Evolutionary conservation across 2,329 filamentous ascomycete species (phyloP).

Genomic region (Trichoderma simmonsii): DNA sequence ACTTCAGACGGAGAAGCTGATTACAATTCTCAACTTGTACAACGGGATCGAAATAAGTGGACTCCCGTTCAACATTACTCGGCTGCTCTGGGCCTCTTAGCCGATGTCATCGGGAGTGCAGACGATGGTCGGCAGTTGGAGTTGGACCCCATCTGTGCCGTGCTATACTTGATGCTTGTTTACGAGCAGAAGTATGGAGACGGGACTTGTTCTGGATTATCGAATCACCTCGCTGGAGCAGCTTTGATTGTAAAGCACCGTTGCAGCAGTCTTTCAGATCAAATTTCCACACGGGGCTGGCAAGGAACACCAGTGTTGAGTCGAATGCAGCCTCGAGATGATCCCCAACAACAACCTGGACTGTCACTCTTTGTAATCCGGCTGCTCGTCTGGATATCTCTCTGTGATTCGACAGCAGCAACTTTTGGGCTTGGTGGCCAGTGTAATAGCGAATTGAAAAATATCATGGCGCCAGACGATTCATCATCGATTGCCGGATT

Average conservation of each 20-base stretch:
- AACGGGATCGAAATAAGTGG: slow-evolving; percentile 8
- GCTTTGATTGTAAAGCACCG: slow-evolving; percentile 31
- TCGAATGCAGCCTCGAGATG: background rate
- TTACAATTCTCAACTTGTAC: background rate
- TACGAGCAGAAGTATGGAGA: slow-evolving; percentile 41
- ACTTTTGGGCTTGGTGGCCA: slow-evolving; percentile 34
- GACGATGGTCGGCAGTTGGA: slow-evolving; percentile 25
- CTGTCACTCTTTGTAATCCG: slow-evolving; percentile 34
- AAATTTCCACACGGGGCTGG: background rate
- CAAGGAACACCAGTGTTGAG: slow-evolving; percentile 13
- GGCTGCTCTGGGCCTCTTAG: slow-evolving; percentile 31
- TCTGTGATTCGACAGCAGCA: slow-evolving; percentile 31
- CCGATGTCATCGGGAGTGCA: slow-evolving; percentile 26
- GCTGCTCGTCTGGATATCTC: slow-evolving; percentile 33
- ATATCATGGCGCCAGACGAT: slow-evolving; percentile 17
- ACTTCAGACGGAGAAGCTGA: background rate
- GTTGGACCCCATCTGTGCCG: slow-evolving; percentile 31
- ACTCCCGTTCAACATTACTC: slow-evolving; percentile 32
- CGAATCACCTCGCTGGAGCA: slow-evolving; percentile 33
- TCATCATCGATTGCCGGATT: slow-evolving; percentile 23
- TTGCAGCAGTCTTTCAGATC: slow-evolving; percentile 20
- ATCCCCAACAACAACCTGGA: background rate
- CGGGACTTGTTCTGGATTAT: slow-evolving; percentile 28
- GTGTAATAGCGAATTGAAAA: slow-evolving; percentile 28
- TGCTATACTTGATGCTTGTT: slow-evolving; percentile 36